Evolutionary conservation across 306 rosid species (phyloP), one percentile per base, ranked within the genome.

Genomic region (Cucurbita maxima): DNA sequence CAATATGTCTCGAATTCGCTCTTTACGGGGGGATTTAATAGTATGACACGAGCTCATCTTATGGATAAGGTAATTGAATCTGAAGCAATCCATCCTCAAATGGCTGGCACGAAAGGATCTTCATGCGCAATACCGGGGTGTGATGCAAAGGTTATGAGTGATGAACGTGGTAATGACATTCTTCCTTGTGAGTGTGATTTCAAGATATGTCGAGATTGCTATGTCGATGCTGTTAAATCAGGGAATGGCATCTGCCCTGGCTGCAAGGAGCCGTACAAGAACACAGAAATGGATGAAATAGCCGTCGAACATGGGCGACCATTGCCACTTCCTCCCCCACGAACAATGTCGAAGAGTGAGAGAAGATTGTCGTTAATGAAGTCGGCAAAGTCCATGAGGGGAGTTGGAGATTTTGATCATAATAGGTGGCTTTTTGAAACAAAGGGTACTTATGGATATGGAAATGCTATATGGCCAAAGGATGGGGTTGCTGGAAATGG

Each of bases 401-500:
- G 80, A 13, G 79, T 76, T 55, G 80, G 86, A 15, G 97, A 93
- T 64, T 93, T 90, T 76, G 98, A 93, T 81, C 96, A 90, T 82
- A 88, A 87, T 58, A 75, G 96, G 61, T 93, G 98, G 98, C 86
- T 93, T 59, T 93, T 87, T 78, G 98, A 93, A 82, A 90, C 98
- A 48, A 88, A 77, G 84, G 98, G 96, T 16, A 93, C 96, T 64
- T 93, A 93, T 79, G 98, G 98, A 15, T 93, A 93, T 86, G 98
- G 97, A n/a, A 93, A 90, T 79, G 98, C 97, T 75, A 84, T 93
- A 64, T 93, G 98, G 98, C 94, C 97, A 51, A 90, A 90, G 81
- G 96, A 87, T 76, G 98, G 91, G 14, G 88, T 83, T 56, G 79
- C 80, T 11, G 89, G 88, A 73, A 84, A 74, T 81, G 97, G 87